Conservation (phyloP, 441 rosid genomes). For the Gossypium davidsonii region DNA sequence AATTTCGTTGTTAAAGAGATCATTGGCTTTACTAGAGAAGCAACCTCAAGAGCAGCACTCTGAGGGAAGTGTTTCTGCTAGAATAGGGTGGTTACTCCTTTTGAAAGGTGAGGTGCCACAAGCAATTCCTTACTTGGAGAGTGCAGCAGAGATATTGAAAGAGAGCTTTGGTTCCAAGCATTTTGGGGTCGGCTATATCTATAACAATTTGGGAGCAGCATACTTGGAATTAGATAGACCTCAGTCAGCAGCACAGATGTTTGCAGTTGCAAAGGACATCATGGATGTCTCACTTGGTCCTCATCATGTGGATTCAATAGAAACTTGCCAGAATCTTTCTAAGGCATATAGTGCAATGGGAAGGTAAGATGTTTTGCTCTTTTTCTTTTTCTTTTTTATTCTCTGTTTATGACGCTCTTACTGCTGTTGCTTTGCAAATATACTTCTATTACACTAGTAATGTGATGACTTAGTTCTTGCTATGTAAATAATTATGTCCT, state of each 20-base stretch:
- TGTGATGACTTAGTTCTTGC: neutral
- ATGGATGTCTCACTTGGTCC: constrained; percentile 95
- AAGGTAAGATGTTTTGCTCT: constrained; percentile 39
- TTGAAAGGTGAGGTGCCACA: constrained; percentile 72
- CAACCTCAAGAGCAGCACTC: constrained; percentile 86
- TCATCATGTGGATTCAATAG: constrained; percentile 74
- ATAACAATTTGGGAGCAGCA: constrained; percentile 89
- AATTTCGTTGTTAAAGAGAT: constrained; percentile 65
- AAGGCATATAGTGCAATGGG: constrained; percentile 76
- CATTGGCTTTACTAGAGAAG: constrained; percentile 62
- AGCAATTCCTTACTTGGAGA: constrained; percentile 84
- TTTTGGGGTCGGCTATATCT: constrained; percentile 85
- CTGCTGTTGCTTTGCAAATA: neutral
- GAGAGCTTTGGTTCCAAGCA: constrained; percentile 89
- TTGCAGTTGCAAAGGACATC: constrained; percentile 84
- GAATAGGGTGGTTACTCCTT: constrained; percentile 80
- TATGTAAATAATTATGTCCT: neutral
- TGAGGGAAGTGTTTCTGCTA: constrained; percentile 83
- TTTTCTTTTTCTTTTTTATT: neutral
- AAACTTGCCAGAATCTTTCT: constrained; percentile 85
- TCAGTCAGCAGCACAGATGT: constrained; percentile 89
- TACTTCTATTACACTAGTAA: neutral
- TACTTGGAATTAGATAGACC: constrained; percentile 87
- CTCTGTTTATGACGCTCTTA: neutral
- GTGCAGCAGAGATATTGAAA: constrained; percentile 74